A percentile compares a stretch with the other conserved stretches of the same genome.
These are phyloP conservation scores for Rosa chinensis DNA, from an alignment of 306 rosid species.

Conservation along the genomic window DNA sequence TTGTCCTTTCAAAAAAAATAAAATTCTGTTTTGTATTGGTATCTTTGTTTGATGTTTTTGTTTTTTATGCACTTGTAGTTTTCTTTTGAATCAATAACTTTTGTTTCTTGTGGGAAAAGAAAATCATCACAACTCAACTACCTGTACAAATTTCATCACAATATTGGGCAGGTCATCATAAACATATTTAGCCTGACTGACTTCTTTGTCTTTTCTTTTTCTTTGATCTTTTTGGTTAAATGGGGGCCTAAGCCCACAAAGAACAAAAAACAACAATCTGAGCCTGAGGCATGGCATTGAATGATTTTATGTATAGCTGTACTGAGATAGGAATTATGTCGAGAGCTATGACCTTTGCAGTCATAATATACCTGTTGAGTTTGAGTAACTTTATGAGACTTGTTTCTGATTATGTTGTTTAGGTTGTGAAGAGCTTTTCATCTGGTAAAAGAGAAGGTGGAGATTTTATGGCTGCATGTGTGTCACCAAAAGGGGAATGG, in stretches of 20 bases:
- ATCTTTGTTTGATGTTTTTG: neutral
- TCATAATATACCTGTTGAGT: neutral
- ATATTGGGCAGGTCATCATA: neutral
- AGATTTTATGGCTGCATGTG: slow-evolving; percentile 87
- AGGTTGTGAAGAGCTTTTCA: slow-evolving; percentile 99
- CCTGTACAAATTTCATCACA: neutral
- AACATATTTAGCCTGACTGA: neutral
- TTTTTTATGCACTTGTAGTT: neutral
- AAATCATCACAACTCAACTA: neutral
- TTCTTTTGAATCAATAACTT: neutral
- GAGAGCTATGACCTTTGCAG: neutral
- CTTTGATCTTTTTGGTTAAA: neutral
- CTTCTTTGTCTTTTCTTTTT: neutral
- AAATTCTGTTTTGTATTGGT: neutral
- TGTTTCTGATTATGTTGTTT: slow-evolving; percentile 18
- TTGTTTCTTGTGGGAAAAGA: neutral
- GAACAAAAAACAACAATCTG: neutral
- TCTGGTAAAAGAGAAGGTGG: slow-evolving; percentile 99
- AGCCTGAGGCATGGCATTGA: neutral
- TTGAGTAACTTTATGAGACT: neutral
- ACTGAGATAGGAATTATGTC: neutral
- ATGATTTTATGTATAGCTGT: neutral
- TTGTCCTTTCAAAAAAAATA: no score
- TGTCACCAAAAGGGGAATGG: slow-evolving; percentile 99
- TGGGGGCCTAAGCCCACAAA: neutral